Conservation (phyloP, 1,284 basidiomycete genomes). For the Ceratobasidium sp. region DNA sequence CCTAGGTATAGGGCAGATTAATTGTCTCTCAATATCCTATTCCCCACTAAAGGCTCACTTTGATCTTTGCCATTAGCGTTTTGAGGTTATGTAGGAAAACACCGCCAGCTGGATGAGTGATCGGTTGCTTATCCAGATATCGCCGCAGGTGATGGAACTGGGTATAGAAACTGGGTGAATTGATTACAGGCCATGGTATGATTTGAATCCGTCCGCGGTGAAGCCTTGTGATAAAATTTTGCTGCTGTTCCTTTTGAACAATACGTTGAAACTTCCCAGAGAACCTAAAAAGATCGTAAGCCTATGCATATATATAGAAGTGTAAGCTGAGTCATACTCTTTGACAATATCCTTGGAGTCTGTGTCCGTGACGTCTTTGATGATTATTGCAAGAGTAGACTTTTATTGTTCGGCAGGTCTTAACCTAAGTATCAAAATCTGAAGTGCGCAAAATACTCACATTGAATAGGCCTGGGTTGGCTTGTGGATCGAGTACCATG, state of each 20-base stretch:
- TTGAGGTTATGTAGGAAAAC: conserved; percentile 66
- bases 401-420: background rate
- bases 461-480: conserved; percentile 66
- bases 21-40: background rate
- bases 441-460: conserved; percentile 50
- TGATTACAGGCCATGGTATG: conserved; percentile 26
- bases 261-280: conserved; percentile 62
- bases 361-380: conserved; percentile 69
- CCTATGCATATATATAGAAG: too few relatives aligned
- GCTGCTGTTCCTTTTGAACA: conserved; percentile 63
- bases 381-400: conserved; percentile 66
- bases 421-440: background rate
- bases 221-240: conserved; percentile 66
- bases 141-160: conserved; percentile 59
- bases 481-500: conserved; percentile 62
- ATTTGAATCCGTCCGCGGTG: conserved; percentile 48
- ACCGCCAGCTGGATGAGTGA: conserved; percentile 59
- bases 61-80: conserved; percentile 70
- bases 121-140: conserved; percentile 55
- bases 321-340: conserved; percentile 47
- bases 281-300: conserved; percentile 52
- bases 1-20: background rate
- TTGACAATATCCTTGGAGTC: conserved; percentile 63
- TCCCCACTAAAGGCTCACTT: too few relatives aligned
- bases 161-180: conserved; percentile 50